Base-by-base conservation (phyloP, 1,139 yeast genomes). In the Debaryomyces robertsiae region DNA sequence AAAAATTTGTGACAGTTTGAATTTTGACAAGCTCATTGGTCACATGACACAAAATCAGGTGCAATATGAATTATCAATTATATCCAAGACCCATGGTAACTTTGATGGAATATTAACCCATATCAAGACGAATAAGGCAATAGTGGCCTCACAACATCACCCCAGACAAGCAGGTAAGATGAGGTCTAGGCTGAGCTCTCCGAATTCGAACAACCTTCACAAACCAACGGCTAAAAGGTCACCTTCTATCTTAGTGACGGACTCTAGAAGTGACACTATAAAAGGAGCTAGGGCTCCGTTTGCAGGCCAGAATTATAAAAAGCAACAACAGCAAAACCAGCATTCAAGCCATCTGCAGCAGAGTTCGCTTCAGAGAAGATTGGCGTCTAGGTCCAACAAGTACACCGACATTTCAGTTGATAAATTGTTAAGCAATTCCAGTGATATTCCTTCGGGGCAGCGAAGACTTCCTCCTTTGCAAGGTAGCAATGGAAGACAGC, bases 171-270 rank as follows among this genome's bases (percentile, higher is more conserved):
- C 22, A 6, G 22, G 25, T 17, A 32, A 7, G 27, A 30, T 37
- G 40, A 40, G 45, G 22, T 27, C 36, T 41, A 36, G 47, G 18
- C 18, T 38, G 19, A 31, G 33, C 17, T 34, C 43, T 2, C 36
- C 42, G 3, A 36, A 30, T 27, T 38, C 24, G 18, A 33, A 28
- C 33, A 14, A 19, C 24, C 11, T 43, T 15, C 60, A 62, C 46
- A 63, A 79, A 41, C 84, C 90, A 6, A 82, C 88, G 3, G 90
- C 94, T n/a, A 86, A 86, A 53, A 67, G 97, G 52, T 86, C 96
- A 19, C 97, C 98, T 5, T 88, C 96, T 1, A 91, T 91, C 57
- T 71, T 91, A 41, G 98, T 91, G 28, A 91, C 97, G 0, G 98
- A 91, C 64, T 80, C 86, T 3, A 72, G 98, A 47, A 78, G 81